Percentiles rank a stretch among this genome's conserved stretches.
Conservation (phyloP, 2,329 filamentous ascomycete species). For the Thelonectria olida region DNA sequence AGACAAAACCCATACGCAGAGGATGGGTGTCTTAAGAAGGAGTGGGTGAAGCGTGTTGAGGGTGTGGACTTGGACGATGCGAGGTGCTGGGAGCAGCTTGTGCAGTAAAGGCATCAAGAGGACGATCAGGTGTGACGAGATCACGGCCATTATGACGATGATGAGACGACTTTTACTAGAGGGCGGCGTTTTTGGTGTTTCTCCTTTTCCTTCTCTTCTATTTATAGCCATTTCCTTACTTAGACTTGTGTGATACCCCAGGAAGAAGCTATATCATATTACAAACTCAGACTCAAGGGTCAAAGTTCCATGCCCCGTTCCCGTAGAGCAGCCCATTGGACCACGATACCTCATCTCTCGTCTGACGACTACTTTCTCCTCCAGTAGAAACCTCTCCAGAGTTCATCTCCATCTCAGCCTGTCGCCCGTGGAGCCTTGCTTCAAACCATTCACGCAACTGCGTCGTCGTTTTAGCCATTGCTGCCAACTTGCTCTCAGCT, state of each 20-base stretch:
- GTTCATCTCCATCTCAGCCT: constrained; percentile 2
- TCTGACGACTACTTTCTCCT: neutral
- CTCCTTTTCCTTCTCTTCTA: neutral
- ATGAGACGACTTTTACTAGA: too few relatives aligned
- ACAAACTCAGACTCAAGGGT: neutral
- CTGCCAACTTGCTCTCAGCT: constrained; percentile 29
- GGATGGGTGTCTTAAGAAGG: constrained; percentile 30
- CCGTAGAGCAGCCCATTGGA: constrained; percentile 38
- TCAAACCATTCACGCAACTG: constrained; percentile 47
- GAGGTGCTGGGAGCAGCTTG: constrained; percentile 39
- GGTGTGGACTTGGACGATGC: constrained; percentile 36
- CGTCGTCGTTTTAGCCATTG: constrained; percentile 35
- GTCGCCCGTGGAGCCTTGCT: constrained; percentile 30
- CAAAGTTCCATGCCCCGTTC: constrained; percentile 35
- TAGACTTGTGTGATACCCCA: neutral
- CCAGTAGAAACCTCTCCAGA: neutral
- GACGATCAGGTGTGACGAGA: constrained; percentile 21
- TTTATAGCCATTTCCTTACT: neutral
- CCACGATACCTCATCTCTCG: constrained; percentile 21
- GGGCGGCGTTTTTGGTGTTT: too few relatives aligned
- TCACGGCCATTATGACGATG: constrained; percentile 17
- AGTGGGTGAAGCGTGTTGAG: constrained; percentile 36
- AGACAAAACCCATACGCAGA: constrained; percentile 41
- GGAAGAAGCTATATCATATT: neutral
- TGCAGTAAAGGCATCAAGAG: too few relatives aligned